A percentile compares a stretch with the other conserved stretches of the same genome.
Evolutionary conservation across 116 monocot species (phyloP).

Genomic region (Iris pallida): DNA sequence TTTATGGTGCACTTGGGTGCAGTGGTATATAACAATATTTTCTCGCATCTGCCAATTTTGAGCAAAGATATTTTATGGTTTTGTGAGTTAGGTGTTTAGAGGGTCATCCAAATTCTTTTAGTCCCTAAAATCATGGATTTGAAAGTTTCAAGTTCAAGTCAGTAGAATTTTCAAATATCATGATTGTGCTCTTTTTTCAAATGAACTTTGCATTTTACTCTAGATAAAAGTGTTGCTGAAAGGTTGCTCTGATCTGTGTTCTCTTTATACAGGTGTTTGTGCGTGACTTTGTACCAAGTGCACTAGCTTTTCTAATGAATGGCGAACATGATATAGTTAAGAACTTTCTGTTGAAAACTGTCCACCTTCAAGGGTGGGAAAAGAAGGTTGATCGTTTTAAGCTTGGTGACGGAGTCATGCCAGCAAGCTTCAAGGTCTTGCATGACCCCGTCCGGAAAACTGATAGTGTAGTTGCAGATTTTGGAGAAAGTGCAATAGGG

Average conservation of each 20-base stretch:
- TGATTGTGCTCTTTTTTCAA: no score
- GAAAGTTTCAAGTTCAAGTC: no score
- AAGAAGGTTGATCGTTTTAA: conserved; percentile 44
- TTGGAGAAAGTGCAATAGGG: conserved; percentile 50
- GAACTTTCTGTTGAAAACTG: conserved; percentile 42
- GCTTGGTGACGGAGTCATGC: conserved; percentile 52
- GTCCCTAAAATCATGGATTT: no score
- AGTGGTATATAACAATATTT: no score
- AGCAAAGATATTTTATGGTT: no score
- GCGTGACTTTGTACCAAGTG: conserved; percentile 55
- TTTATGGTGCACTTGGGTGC: no score
- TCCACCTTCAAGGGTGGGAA: conserved; percentile 47
- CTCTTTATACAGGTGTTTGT: conserved; percentile 33
- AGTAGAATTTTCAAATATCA: no score
- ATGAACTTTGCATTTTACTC: no score
- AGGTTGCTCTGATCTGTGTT: not conserved
- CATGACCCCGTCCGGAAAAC: conserved; percentile 36
- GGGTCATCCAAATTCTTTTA: no score
- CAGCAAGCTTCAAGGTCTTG: conserved; percentile 51
- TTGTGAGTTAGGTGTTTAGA: no score
- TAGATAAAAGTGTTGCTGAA: not conserved
- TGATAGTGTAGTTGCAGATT: conserved; percentile 43
- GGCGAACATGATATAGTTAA: conserved; percentile 48
- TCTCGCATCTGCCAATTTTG: no score
- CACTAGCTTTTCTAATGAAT: conserved; percentile 46